Evolutionary conservation across 768 basidiomycete species (phyloP).

Genomic region (Suillus cothurnatus): DNA sequence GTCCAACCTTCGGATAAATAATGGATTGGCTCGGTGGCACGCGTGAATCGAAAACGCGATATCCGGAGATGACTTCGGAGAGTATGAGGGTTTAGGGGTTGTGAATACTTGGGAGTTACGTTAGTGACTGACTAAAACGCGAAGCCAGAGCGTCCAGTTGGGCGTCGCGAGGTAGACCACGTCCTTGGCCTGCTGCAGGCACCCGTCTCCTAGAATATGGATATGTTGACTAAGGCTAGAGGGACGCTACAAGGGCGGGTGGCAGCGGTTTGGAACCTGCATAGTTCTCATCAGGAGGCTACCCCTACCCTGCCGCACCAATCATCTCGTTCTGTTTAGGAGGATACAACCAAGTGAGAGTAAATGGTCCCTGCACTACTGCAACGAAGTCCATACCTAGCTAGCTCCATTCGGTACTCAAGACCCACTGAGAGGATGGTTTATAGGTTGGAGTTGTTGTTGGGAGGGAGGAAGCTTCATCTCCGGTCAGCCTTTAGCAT

Average conservation of each 20-base stretch:
- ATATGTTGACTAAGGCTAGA: not conserved
- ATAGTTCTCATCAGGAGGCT: not conserved
- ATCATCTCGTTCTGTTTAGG: no score
- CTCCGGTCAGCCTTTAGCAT: not conserved
- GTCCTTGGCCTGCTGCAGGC: not conserved
- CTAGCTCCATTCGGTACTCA: no score
- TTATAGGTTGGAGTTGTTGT: not conserved
- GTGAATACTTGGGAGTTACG: not conserved
- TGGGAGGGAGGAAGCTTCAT: not conserved
- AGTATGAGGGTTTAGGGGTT: not conserved
- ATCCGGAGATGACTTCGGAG: not conserved
- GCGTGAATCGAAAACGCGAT: not conserved
- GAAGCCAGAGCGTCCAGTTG: not conserved
- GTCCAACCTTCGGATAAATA: not conserved
- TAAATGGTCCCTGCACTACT: no score
- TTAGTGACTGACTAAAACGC: not conserved
- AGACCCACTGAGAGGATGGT: not conserved
- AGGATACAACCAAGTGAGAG: no score
- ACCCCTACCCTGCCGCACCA: not conserved
- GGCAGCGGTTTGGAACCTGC: not conserved
- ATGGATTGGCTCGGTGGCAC: not conserved
- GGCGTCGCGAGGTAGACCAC: not conserved
- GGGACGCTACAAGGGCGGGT: not conserved
- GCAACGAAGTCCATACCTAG: no score
- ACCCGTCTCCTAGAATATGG: not conserved